phyloP scores from a whole-genome alignment of 495 filamentous ascomycete genomes.

The Penicillium paradoxum region DNA sequence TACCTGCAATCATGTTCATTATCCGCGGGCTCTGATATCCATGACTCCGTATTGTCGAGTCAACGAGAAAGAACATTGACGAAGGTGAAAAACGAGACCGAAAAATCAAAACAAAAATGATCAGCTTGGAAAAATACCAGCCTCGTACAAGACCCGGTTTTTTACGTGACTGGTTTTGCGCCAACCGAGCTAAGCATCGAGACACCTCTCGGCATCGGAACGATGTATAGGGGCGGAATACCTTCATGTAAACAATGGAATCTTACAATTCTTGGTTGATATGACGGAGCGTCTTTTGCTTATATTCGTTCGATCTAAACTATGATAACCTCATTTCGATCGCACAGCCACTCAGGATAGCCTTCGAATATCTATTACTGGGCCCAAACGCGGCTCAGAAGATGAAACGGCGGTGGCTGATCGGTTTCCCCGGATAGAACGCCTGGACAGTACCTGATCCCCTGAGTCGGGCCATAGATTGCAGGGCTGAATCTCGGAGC shows the following conservation, averaged over 20 bases:
- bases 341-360: constrained; percentile 1
- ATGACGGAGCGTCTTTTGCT: background rate
- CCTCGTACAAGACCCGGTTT: background rate
- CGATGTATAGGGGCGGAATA: background rate
- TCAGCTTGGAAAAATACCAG: background rate
- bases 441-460: background rate
- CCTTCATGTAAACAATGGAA: background rate
- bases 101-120: background rate
- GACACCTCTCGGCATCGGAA: background rate
- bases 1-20: no score
- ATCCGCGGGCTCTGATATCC: no score
- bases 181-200: constrained; percentile 2
- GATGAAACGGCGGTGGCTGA: constrained; percentile 6
- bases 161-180: background rate
- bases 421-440: constrained; percentile 10
- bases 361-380: constrained; percentile 1
- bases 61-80: background rate
- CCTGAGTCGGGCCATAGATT: background rate
- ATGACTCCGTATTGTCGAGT: background rate
- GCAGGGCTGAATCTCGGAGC: constrained; percentile 3
- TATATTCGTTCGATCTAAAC: background rate
- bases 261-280: no score
- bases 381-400: constrained; percentile 7
- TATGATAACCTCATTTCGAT: background rate
- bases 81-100: background rate